phyloP scores from a whole-genome alignment of 2,329 filamentous ascomycete species.

The Pseudogymnoascus pannorum region DNA sequence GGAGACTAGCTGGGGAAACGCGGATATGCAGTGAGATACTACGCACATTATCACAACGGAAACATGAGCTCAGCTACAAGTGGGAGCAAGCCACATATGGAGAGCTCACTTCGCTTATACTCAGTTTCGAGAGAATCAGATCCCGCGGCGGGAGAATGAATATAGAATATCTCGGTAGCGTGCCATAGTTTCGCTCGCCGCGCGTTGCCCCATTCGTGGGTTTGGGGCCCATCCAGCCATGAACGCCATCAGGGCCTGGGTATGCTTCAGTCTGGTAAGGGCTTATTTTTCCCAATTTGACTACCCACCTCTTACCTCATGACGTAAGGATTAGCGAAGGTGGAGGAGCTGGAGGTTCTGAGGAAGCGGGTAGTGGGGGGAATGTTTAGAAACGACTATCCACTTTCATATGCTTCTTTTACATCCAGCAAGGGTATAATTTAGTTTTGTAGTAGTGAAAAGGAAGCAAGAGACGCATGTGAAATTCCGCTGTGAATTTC shows the following conservation, averaged over 20 bases:
- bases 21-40: background rate
- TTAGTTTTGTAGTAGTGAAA: background rate
- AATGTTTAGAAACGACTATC: background rate
- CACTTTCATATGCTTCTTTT: conserved; percentile 9
- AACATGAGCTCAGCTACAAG: background rate
- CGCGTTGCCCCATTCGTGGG: background rate
- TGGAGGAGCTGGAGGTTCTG: background rate
- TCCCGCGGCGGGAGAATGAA: conserved; percentile 1
- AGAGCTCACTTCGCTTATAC: background rate
- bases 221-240: background rate
- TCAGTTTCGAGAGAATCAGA: background rate
- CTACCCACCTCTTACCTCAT: background rate
- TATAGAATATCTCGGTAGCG: background rate
- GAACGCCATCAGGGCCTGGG: background rate
- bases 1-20: background rate
- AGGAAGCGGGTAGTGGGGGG: conserved; percentile 1
- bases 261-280: conserved; percentile 8
- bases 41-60: conserved; percentile 2
- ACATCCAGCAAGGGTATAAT: background rate
- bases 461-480: background rate
- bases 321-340: conserved; percentile 6
- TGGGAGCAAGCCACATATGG: background rate
- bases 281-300: conserved; percentile 4
- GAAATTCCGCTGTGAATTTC: background rate
- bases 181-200: background rate